A percentile compares a stretch with the other conserved stretches of the same genome.
These are phyloP conservation scores for Aspergillus neotritici DNA, from an alignment of 2,329 filamentous ascomycete genomes.

Conservation along the genomic window DNA sequence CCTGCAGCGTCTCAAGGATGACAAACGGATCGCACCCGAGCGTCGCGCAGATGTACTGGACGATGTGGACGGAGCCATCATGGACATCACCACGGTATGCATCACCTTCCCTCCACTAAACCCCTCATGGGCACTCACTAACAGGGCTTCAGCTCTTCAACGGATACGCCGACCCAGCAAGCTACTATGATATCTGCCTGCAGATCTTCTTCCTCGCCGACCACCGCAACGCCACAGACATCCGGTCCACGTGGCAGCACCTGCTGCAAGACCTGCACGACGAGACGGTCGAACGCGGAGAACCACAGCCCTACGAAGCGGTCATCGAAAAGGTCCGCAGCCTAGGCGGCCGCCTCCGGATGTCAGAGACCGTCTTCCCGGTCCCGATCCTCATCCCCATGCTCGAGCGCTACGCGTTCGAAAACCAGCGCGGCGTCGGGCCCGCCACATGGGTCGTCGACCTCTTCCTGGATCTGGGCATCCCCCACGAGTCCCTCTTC, in stretches of 20 bases:
- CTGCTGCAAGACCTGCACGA: constrained; percentile 68
- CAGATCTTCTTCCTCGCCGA: constrained; percentile 89
- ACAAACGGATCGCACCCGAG: constrained; percentile 61
- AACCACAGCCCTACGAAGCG: constrained; percentile 44
- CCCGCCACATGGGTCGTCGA: constrained; percentile 58
- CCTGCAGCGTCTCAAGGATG: constrained; percentile 67
- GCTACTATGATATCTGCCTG: constrained; percentile 89
- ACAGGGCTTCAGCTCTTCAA: constrained; percentile 68
- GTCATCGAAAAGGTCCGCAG: constrained; percentile 51
- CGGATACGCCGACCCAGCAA: constrained; percentile 79
- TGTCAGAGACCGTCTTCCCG: constrained; percentile 53
- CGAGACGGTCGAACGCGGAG: constrained; percentile 42
- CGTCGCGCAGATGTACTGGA: constrained; percentile 59
- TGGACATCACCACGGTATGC: constrained; percentile 68
- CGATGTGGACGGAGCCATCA: constrained; percentile 70
- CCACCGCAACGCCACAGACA: constrained; percentile 80
- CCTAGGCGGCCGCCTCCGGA: constrained; percentile 51
- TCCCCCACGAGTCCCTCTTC: constrained; percentile 58
- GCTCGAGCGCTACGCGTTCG: constrained; percentile 50
- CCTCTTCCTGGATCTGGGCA: constrained; percentile 58
- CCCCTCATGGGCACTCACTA: constrained; percentile 14
- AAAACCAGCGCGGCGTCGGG: constrained; percentile 44
- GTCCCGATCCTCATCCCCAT: constrained; percentile 51
- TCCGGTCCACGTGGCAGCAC: constrained; percentile 76
- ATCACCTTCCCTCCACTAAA: constrained; percentile 12